Conservation (phyloP, 306 rosid species). For the Astragalus glycyphyllos region DNA sequence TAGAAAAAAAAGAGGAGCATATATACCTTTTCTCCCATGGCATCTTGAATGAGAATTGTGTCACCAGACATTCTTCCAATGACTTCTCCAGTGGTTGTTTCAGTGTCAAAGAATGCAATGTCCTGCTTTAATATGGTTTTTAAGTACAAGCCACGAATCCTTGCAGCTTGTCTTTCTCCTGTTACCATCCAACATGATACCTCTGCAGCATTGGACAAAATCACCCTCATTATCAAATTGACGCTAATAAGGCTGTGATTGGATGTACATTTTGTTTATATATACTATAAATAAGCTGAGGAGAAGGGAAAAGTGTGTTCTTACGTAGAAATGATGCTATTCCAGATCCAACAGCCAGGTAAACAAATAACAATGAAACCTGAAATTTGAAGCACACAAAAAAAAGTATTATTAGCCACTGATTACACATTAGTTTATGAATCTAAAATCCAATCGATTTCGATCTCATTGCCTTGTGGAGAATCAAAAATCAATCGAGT, state of each 20-base stretch:
- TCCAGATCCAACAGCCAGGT: conserved; percentile 72
- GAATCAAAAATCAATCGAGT: too few species aligned
- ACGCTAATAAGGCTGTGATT: too few species aligned
- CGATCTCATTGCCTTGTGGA: too few species aligned
- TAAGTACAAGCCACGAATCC: conserved; percentile 81
- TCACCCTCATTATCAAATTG: conserved; percentile 9
- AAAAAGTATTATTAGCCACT: too few species aligned
- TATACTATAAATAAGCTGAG: neutral
- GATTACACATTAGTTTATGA: too few species aligned
- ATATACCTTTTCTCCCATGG: conserved; percentile 88
- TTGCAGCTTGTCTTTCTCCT: conserved; percentile 85
- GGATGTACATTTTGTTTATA: too few species aligned
- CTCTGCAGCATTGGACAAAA: conserved; percentile 54
- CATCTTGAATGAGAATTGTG: conserved; percentile 88
- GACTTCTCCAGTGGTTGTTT: conserved; percentile 81
- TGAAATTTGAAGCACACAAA: too few species aligned
- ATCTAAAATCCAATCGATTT: too few species aligned
- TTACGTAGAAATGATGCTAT: conserved; percentile 79
- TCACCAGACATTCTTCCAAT: conserved; percentile 95
- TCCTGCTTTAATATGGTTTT: conserved; percentile 81
- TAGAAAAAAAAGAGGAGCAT: neutral
- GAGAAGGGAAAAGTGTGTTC: conserved; percentile 24
- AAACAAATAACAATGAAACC: conserved; percentile 65
- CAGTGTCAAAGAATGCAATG: conserved; percentile 82
- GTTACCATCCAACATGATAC: conserved; percentile 94